phyloP scores from a whole-genome alignment of 2,329 filamentous ascomycete genomes.

The Ophiosphaerella korrae region DNA sequence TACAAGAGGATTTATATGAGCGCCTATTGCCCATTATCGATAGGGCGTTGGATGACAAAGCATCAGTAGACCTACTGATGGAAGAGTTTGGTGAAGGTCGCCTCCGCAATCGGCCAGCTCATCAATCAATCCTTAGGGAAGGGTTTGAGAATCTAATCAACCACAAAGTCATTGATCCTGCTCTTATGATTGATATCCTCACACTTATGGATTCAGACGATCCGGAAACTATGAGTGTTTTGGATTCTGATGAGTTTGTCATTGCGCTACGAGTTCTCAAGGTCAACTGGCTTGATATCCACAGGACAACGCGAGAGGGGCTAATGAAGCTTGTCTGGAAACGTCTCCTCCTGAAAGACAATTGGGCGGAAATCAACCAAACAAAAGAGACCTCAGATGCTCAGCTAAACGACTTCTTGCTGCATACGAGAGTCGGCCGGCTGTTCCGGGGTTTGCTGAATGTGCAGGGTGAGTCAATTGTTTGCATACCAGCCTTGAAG shows the following conservation, averaged over 20 bases:
- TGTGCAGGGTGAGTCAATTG: constrained; percentile 59
- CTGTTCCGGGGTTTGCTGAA: constrained; percentile 69
- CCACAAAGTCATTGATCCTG: constrained; percentile 67
- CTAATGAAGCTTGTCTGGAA: constrained; percentile 78
- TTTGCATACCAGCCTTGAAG: neutral
- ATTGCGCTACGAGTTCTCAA: constrained; percentile 67
- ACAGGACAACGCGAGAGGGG: constrained; percentile 52
- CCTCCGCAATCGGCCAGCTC: constrained; percentile 65
- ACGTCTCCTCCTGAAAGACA: constrained; percentile 79
- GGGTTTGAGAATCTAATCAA: constrained; percentile 72
- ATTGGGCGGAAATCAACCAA: constrained; percentile 82
- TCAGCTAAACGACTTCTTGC: constrained; percentile 66
- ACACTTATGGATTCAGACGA: constrained; percentile 72
- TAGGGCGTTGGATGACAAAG: constrained; percentile 77
- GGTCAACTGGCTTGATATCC: constrained; percentile 59
- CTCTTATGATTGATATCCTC: constrained; percentile 72
- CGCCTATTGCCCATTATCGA: constrained; percentile 71
- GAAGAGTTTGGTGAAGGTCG: constrained; percentile 64
- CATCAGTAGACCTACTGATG: constrained; percentile 76
- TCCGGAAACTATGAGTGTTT: constrained; percentile 48
- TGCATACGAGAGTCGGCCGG: constrained; percentile 67
- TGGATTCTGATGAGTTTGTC: constrained; percentile 69
- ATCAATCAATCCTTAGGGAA: constrained; percentile 73
- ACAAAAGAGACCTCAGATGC: constrained; percentile 75
- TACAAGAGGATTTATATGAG: constrained; percentile 81